phyloP scores from a whole-genome alignment of 1,139 yeast genomes.

The Suhomyces ambrosiae region DNA sequence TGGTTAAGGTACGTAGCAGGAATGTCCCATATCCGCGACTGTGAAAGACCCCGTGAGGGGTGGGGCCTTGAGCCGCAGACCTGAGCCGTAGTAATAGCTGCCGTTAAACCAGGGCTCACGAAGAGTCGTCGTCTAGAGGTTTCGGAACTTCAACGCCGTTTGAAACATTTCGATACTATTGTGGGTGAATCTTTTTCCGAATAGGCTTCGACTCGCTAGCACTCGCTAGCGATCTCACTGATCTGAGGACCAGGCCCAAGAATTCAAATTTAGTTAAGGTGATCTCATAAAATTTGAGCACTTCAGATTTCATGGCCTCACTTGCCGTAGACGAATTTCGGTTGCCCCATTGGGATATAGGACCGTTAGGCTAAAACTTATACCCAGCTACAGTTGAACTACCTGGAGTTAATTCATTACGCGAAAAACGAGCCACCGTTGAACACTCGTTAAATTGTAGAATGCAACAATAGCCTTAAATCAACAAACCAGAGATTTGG shows the following conservation, averaged over 20 bases:
- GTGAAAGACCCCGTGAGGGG: no score
- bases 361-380: background rate
- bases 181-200: background rate
- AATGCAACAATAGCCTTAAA: background rate
- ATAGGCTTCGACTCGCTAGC: background rate
- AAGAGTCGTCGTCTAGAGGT: background rate
- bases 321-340: no score
- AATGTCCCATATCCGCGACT: no score
- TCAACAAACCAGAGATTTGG: no score
- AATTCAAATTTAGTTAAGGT: no score
- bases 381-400: no score
- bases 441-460: background rate
- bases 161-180: no score
- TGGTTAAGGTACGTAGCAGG: background rate
- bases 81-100: no score
- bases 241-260: no score
- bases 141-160: background rate
- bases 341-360: background rate
- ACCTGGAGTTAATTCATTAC: background rate
- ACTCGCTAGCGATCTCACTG: slow-evolving; percentile 1
- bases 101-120: slow-evolving; percentile 1
- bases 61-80: no score
- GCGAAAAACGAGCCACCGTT: background rate
- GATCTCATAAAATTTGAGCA: no score
- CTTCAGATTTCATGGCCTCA: no score